A percentile compares a stretch with the other conserved stretches of the same genome.
Conservation (phyloP, 192 early-diverging fungal genomes). For the Coemansia sp. region DNA sequence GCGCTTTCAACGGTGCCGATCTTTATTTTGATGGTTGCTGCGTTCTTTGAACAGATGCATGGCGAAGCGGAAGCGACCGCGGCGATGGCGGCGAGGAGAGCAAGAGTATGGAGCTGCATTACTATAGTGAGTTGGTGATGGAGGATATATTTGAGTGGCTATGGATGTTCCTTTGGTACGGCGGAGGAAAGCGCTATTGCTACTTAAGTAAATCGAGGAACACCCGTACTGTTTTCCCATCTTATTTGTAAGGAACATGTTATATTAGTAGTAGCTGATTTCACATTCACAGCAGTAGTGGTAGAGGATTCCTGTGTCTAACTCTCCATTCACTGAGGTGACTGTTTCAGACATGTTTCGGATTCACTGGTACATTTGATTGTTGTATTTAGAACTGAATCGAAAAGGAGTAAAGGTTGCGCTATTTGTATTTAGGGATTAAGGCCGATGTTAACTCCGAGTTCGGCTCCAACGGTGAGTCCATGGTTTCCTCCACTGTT, state of each 20-base stretch:
- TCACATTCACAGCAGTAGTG: not conserved
- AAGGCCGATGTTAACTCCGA: not conserved
- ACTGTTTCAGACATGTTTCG: too few species aligned
- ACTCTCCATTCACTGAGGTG: too few species aligned
- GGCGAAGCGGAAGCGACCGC: not conserved
- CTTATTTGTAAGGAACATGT: not conserved
- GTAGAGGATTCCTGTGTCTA: too few species aligned
- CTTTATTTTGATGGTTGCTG: not conserved
- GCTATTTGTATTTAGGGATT: not conserved
- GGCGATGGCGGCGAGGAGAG: not conserved
- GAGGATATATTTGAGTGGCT: too few species aligned
- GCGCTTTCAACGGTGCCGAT: not conserved
- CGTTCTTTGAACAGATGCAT: not conserved
- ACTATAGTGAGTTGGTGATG: not conserved
- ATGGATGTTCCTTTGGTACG: not conserved
- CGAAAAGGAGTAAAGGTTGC: too few species aligned
- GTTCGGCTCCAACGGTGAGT: not conserved
- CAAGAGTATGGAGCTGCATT: not conserved
- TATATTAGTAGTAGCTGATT: not conserved
- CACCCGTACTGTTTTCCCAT: not conserved
- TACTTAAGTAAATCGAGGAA: not conserved
- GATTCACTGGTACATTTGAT: too few species aligned
- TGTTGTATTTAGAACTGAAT: too few species aligned
- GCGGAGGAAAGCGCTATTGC: not conserved
- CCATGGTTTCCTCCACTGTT: not conserved